Evolutionary conservation across 495 filamentous ascomycete genomes (phyloP), one percentile per base, ranked within the genome.

Genomic region (Tirmania nivea): DNA sequence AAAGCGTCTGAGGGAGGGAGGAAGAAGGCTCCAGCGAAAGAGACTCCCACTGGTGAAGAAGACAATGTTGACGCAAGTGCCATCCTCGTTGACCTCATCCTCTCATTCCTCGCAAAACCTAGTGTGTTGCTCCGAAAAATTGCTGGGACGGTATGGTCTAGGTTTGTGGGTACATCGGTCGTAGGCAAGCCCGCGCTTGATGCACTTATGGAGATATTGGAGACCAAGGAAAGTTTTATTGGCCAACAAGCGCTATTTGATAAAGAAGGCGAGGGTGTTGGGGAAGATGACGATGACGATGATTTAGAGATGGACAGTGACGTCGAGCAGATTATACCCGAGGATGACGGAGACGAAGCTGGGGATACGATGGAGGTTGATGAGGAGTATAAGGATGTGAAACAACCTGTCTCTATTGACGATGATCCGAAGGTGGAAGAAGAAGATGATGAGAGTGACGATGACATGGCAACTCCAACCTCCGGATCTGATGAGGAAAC

Each of bases 121-220:
- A 94, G 86, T 8, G 75, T 79, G 39, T 71, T 96, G 11, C 81
- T 93, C 68, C 77, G 86, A 35, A 87, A 87, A 54, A 78, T 93
- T 42, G 82, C 86, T 17, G 78, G 85, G 64, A 81, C 87, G 61
- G 87, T 92, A 0, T 96, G 48, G 16, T 12, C n/a, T 5, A 31
- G 21, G 3, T 25, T 50, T 50, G 48, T 21, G 21, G 25, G 25
- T 31, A 50, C 48, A 2, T 12, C n/a, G n/a, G 48, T 20, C 25
- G 16, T 19, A 25, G 12, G 48, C 25, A 50, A 50, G 14, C 5
- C 14, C 11, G n/a, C 11, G 21, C 20, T 50, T 5, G 48, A 50
- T n/a, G n/a, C 10, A 19, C n/a, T 19, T 6, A 12, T 50, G 21
- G 48, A 4, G 14, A 66, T 72, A 34, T 49, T 67, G 5, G 67